Percentiles rank a stretch among this genome's conserved stretches.
phyloP scores from a whole-genome alignment of 1,284 basidiomycete species.

The Ceratobasidium sp. region DNA sequence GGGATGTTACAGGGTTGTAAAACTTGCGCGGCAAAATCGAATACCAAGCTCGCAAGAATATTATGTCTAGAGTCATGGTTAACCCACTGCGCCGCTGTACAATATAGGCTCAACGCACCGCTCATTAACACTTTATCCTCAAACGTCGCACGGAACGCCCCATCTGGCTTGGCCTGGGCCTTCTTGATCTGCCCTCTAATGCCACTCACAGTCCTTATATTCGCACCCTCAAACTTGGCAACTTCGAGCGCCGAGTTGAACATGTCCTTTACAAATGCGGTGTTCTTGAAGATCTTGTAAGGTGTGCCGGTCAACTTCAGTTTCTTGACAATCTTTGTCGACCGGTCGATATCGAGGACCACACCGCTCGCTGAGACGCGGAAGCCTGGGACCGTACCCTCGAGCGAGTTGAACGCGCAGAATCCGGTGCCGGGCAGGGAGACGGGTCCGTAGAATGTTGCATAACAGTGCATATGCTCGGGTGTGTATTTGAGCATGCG shows the following conservation, averaged over 20 bases:
- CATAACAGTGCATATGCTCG: conserved; percentile 99
- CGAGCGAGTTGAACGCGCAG: conserved; percentile 94
- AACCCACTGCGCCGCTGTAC: conserved; percentile 21
- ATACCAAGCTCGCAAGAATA: conserved; percentile 98
- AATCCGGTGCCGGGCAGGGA: conserved; percentile 96
- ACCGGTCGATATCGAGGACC: conserved; percentile 92
- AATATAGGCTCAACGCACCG: conserved; percentile 67
- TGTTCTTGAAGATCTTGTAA: conserved; percentile 99
- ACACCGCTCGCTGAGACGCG: conserved; percentile 94
- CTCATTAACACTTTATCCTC: conserved; percentile 98
- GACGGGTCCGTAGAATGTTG: conserved; percentile 95
- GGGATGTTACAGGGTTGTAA: conserved; percentile 96
- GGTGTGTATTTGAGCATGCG: conserved; percentile 99
- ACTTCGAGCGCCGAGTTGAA: conserved; percentile 94
- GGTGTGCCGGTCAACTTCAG: conserved; percentile 96
- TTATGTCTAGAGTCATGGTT: conserved; percentile 76
- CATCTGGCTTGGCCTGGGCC: conserved; percentile 92
- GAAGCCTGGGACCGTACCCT: conserved; percentile 79
- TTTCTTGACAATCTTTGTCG: conserved; percentile 98
- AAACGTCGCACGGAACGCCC: conserved; percentile 95
- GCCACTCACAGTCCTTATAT: conserved; percentile 94
- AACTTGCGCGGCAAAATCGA: conserved; percentile 94
- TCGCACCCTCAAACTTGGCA: conserved; percentile 98
- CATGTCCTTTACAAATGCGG: conserved; percentile 99
- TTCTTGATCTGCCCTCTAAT: conserved; percentile 98